A percentile compares a stretch with the other conserved stretches of the same genome.
Evolutionary conservation across 78 protist genomes (phyloP).

Genomic region (Tieghemostelium lacteum): DNA sequence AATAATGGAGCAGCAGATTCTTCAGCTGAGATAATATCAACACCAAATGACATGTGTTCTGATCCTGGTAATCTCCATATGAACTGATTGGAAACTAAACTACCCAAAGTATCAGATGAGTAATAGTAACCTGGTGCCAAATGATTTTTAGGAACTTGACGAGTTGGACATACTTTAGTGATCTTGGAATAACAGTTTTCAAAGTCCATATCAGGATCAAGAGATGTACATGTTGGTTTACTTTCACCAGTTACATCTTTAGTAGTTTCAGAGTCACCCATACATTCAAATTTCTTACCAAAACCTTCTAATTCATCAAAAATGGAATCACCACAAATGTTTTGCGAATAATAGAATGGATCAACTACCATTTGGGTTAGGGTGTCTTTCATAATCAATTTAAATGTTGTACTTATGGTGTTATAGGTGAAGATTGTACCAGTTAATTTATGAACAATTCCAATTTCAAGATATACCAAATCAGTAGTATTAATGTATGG

Average conservation of each 20-base stretch:
- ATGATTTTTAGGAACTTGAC: not conserved
- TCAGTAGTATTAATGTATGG: not conserved
- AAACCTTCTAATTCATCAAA: not conserved
- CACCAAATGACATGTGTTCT: not conserved
- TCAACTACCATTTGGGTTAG: not conserved
- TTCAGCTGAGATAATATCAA: not conserved
- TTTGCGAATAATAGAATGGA: not conserved
- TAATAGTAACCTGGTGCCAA: not conserved
- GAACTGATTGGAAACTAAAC: not conserved
- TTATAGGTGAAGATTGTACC: not conserved
- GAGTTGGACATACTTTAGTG: not conserved
- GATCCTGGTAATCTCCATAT: constrained; percentile 3
- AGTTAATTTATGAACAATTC: no score
- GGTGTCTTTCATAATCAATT: not conserved
- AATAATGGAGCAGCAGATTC: not conserved
- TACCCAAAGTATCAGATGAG: not conserved
- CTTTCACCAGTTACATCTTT: not conserved
- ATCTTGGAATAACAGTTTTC: not conserved
- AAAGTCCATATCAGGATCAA: not conserved
- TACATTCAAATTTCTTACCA: no score
- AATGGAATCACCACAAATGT: not conserved
- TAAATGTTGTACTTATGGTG: not conserved
- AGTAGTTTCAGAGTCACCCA: not conserved
- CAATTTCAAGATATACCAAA: not conserved
- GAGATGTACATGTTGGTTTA: not conserved